phyloP scores from a whole-genome alignment of 108 stramenopile genomes.

The Halocafeteria seosinensis region DNA sequence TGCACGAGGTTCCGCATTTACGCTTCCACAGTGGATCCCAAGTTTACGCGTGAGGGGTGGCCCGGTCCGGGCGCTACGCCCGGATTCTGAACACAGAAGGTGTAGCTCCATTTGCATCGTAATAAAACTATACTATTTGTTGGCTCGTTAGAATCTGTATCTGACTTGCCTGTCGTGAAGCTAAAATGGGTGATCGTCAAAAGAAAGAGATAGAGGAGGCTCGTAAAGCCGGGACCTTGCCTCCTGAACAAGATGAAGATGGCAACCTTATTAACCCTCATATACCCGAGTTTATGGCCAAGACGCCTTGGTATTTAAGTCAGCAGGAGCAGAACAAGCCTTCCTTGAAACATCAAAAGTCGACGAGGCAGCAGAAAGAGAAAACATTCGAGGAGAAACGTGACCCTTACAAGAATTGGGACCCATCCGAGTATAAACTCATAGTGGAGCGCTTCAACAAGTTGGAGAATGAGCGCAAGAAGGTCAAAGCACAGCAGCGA shows the following conservation, averaged over 20 bases:
- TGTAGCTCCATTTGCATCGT: too few relatives aligned
- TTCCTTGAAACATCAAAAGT: constrained; percentile 52
- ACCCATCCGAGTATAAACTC: constrained; percentile 14
- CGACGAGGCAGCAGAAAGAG: constrained; percentile 39
- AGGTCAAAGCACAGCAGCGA: constrained; percentile 20
- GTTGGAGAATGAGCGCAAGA: constrained; percentile 4
- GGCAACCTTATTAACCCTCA: constrained; percentile 92
- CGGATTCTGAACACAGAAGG: too few relatives aligned
- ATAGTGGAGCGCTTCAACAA: constrained; percentile 12
- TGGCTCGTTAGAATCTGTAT: too few relatives aligned
- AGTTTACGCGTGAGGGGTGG: too few relatives aligned
- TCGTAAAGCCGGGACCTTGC: constrained; percentile 50
- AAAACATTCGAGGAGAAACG: constrained; percentile 41
- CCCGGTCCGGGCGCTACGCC: too few relatives aligned
- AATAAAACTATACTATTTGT: too few relatives aligned
- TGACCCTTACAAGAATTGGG: constrained; percentile 24
- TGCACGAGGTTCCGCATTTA: too few relatives aligned
- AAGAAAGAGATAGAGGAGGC: constrained; percentile 49
- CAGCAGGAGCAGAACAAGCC: constrained; percentile 55
- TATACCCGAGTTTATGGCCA: constrained; percentile 97
- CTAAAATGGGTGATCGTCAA: too few relatives aligned
- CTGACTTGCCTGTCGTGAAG: too few relatives aligned
- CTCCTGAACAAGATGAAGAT: constrained; percentile 59
- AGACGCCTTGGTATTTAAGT: constrained; percentile 88
- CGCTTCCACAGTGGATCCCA: too few relatives aligned